Evolutionary conservation across 768 basidiomycete genomes (phyloP).

Genomic region (Gloeopeniophorella convolvens): DNA sequence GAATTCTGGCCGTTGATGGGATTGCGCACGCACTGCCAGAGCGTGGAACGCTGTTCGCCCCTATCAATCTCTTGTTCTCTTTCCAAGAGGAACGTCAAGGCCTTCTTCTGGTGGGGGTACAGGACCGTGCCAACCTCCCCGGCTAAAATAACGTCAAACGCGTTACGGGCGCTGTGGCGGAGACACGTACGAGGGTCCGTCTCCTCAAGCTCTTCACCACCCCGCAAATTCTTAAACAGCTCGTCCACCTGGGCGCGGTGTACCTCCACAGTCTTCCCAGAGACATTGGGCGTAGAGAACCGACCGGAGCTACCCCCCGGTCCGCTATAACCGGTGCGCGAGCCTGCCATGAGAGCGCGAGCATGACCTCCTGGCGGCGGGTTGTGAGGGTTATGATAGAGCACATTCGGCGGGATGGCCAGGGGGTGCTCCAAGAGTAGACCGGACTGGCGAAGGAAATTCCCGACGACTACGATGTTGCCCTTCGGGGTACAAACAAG

Average conservation of each 20-base stretch:
- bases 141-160: slow-evolving; percentile 32
- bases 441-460: slow-evolving; percentile 59
- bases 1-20: slow-evolving; percentile 38
- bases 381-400: slow-evolving; percentile 87
- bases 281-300: slow-evolving; percentile 51
- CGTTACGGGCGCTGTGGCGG: slow-evolving; percentile 15
- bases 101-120: slow-evolving; percentile 98
- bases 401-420: slow-evolving; percentile 47
- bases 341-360: slow-evolving; percentile 35
- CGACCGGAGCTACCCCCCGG: slow-evolving; percentile 35
- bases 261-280: slow-evolving; percentile 80
- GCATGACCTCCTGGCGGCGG: slow-evolving; percentile 65
- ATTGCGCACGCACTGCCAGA: slow-evolving; percentile 60
- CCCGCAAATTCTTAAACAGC: slow-evolving; percentile 81
- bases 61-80: slow-evolving; percentile 64
- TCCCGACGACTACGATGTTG: slow-evolving; percentile 78
- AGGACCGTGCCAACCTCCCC: slow-evolving; percentile 74
- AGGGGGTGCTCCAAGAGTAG: slow-evolving; percentile 77
- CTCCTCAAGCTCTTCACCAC: slow-evolving; percentile 81
- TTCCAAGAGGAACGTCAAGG: slow-evolving; percentile 90
- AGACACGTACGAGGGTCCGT: slow-evolving; percentile 73
- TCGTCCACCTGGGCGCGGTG: slow-evolving; percentile 93
- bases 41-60: slow-evolving; percentile 59
- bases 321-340: slow-evolving; percentile 36
- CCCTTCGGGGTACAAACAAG: slow-evolving; percentile 93